Evolutionary conservation across 2,329 filamentous ascomycete species (phyloP).

Genomic region (Colletotrichum abscissum): DNA sequence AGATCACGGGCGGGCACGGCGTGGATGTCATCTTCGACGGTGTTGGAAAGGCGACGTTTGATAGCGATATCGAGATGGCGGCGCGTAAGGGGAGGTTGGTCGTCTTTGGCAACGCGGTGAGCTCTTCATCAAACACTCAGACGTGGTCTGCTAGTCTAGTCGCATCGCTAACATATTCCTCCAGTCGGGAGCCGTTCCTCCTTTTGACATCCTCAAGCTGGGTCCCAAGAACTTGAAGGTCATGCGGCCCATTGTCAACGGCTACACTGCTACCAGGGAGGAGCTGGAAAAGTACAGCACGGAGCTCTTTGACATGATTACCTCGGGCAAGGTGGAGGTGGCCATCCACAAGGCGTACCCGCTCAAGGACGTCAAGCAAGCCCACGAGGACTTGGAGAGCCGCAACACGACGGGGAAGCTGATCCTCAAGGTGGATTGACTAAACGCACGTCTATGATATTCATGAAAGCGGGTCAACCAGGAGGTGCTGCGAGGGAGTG

Average conservation of each 20-base stretch:
- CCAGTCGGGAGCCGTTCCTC: conserved; percentile 78
- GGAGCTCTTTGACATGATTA: conserved; percentile 80
- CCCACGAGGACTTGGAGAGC: conserved; percentile 83
- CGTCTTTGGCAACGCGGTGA: conserved; percentile 83
- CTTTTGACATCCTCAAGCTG: conserved; percentile 67
- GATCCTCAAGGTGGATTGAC: conserved; percentile 71
- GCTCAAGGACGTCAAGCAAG: conserved; percentile 76
- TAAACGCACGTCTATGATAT: background rate
- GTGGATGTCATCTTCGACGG: conserved; percentile 86
- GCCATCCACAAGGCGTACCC: conserved; percentile 82
- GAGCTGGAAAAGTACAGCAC: conserved; percentile 77
- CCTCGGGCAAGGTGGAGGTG: conserved; percentile 76
- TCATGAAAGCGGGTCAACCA: background rate
- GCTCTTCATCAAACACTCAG: conserved; percentile 41
- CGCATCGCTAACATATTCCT: background rate
- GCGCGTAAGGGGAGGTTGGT: conserved; percentile 82
- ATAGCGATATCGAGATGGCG: conserved; percentile 78
- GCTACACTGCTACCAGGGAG: conserved; percentile 75
- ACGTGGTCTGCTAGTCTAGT: too few species aligned
- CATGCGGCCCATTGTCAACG: conserved; percentile 78
- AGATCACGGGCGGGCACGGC: conserved; percentile 79
- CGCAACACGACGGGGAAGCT: conserved; percentile 88
- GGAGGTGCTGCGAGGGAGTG: background rate
- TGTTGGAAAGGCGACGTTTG: conserved; percentile 87
- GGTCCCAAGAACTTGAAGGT: conserved; percentile 81